Percentiles rank a stretch among this genome's conserved stretches.
These are phyloP conservation scores for Penicillium salamii DNA, from an alignment of 495 filamentous ascomycete species.

Conservation along the genomic window DNA sequence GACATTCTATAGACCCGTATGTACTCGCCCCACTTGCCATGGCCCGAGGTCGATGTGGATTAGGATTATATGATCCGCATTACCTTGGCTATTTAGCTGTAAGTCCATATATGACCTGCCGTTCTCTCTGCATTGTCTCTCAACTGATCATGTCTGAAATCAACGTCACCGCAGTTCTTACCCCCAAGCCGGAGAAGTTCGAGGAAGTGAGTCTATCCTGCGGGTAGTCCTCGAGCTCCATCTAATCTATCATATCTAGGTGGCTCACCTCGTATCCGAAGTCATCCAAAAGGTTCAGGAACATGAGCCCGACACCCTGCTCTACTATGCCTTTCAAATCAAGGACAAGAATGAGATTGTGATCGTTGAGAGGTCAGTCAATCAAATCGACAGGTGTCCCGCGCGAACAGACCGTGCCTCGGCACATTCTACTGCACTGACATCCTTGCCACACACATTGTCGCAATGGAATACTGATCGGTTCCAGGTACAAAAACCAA, in stretches of 20 bases:
- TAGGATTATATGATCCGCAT: constrained; percentile 10
- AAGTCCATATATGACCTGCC: neutral
- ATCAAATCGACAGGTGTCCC: neutral
- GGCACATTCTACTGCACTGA: constrained; percentile 4
- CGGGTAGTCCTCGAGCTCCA: too few relatives aligned
- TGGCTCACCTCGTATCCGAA: constrained; percentile 19
- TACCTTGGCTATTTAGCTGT: neutral
- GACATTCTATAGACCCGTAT: neutral
- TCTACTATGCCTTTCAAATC: constrained; percentile 30
- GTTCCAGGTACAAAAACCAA: constrained; percentile 31
- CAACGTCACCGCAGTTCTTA: constrained; percentile 29
- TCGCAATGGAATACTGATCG: neutral
- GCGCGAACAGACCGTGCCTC: constrained; percentile 12
- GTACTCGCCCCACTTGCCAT: constrained; percentile 5
- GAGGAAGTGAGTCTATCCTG: constrained; percentile 31
- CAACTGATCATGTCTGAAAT: constrained; percentile 24
- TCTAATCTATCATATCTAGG: constrained; percentile 10
- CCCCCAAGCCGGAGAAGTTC: constrained; percentile 31
- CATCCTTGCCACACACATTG: neutral
- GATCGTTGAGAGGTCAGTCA: constrained; percentile 31
- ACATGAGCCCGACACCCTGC: constrained; percentile 31
- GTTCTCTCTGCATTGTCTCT: neutral
- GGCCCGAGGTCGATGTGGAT: constrained; percentile 10
- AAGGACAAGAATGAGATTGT: constrained; percentile 29
- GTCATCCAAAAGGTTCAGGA: constrained; percentile 29